Conservation (phyloP, 176 grass and related monocot genomes). For the Poa pratensis region DNA sequence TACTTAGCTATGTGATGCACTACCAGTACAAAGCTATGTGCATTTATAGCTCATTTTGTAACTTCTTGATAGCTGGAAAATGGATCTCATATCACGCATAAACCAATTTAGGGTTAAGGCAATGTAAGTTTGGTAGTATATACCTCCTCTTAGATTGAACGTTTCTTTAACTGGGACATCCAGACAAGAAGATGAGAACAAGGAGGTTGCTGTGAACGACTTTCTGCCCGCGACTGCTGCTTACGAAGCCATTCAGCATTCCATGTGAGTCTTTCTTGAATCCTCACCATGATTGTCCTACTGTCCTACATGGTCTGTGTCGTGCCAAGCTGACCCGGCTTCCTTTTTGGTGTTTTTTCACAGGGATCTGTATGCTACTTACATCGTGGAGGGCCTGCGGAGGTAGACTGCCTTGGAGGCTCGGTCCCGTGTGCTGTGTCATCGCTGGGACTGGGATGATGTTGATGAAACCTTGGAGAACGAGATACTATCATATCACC, state of each 20-base stretch:
- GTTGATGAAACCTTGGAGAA: conserved; percentile 37
- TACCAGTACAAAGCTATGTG: neutral
- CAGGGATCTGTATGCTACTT: conserved; percentile 96
- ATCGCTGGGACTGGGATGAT: conserved; percentile 1
- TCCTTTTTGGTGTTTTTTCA: neutral
- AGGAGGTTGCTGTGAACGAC: conserved; percentile 94
- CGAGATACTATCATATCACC: conserved; percentile 18
- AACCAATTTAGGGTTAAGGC: neutral
- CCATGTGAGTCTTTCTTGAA: conserved; percentile 62
- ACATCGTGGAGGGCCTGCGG: conserved; percentile 87
- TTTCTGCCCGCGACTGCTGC: conserved; percentile 71
- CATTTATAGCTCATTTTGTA: neutral
- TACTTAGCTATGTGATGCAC: neutral
- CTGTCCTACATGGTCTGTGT: neutral
- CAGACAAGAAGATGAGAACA: conserved; percentile 99
- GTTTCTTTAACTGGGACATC: conserved; percentile 43
- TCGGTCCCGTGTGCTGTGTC: neutral
- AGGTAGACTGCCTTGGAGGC: conserved; percentile 53
- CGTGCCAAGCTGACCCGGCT: neutral
- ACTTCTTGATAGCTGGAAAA: neutral
- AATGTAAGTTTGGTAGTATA: neutral
- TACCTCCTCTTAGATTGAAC: conserved; percentile 6
- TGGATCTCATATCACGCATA: neutral
- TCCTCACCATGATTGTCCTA: neutral
- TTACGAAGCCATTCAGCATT: conserved; percentile 75